Conservation (phyloP, 2,329 filamentous ascomycete species). For the Penicillium paneum region DNA sequence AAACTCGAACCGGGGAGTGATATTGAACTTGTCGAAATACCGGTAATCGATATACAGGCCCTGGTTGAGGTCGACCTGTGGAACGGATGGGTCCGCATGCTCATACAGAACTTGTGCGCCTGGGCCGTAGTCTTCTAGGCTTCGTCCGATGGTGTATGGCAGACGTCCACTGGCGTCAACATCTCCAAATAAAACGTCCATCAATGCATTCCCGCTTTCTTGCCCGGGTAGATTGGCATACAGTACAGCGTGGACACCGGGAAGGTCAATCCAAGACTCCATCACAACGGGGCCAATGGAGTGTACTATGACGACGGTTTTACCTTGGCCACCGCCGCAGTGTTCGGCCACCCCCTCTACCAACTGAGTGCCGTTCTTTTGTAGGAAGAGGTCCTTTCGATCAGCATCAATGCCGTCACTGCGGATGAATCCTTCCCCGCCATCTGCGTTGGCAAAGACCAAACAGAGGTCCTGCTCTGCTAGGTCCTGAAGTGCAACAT, state of each 20-base stretch:
- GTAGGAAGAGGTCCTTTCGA: conserved; percentile 70
- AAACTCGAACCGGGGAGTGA: conserved; percentile 78
- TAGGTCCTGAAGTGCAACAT: conserved; percentile 49
- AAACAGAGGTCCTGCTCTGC: conserved; percentile 72
- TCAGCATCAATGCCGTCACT: conserved; percentile 70
- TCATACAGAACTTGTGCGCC: conserved; percentile 66
- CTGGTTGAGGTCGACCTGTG: conserved; percentile 80
- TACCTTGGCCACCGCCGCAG: conserved; percentile 57
- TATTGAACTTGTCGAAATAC: conserved; percentile 73
- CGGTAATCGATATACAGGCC: conserved; percentile 88
- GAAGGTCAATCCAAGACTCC: conserved; percentile 74
- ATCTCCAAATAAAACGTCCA: conserved; percentile 74
- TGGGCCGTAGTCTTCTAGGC: conserved; percentile 71
- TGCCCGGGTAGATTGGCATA: conserved; percentile 84
- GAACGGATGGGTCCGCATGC: conserved; percentile 61
- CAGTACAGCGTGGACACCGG: conserved; percentile 73
- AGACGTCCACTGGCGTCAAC: conserved; percentile 77
- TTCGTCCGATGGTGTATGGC: conserved; percentile 80
- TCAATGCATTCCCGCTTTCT: conserved; percentile 78
- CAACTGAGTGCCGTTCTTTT: conserved; percentile 74
- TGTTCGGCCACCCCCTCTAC: conserved; percentile 66
- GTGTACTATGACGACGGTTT: conserved; percentile 81
- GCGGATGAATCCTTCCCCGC: conserved; percentile 72
- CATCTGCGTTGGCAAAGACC: conserved; percentile 80
- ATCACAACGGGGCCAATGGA: conserved; percentile 78